A percentile compares a stretch with the other conserved stretches of the same genome.
Evolutionary conservation across 2,329 filamentous ascomycete genomes (phyloP).

Genomic region (Phyllosticta ampelicida): DNA sequence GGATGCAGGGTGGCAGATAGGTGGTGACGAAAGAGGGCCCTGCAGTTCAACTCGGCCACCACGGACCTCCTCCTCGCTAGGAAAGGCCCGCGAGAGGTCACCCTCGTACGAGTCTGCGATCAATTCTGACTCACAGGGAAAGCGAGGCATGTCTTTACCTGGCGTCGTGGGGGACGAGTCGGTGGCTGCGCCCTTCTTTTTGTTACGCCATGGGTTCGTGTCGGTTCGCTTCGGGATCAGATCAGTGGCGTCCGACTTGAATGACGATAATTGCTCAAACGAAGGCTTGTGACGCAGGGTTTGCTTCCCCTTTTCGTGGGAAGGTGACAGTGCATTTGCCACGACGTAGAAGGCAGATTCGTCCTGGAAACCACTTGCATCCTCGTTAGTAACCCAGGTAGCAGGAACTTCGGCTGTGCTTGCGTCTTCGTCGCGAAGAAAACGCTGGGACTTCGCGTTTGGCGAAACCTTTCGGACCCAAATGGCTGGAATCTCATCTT

Average conservation of each 20-base stretch:
- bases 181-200: not conserved
- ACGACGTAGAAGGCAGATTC: not conserved
- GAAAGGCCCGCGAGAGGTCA: not conserved
- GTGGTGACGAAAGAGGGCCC: too few relatives aligned
- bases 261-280: not conserved
- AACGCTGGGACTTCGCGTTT: not conserved
- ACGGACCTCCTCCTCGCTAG: not conserved
- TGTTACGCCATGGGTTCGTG: conserved; percentile 8
- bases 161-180: conserved; percentile 12
- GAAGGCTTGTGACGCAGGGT: not conserved
- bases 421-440: not conserved
- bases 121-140: conserved; percentile 2
- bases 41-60: too few relatives aligned
- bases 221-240: conserved; percentile 18
- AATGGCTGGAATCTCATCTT: not conserved
- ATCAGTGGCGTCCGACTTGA: not conserved
- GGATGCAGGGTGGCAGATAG: too few relatives aligned
- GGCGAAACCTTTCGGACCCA: not conserved
- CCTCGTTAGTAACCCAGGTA: conserved; percentile 17
- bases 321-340: not conserved
- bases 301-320: not conserved
- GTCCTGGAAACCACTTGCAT: conserved; percentile 8
- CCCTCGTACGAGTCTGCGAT: not conserved
- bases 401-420: not conserved
- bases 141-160: not conserved